Conservation (phyloP, 106 monocot species). For the Acorus calamus region DNA sequence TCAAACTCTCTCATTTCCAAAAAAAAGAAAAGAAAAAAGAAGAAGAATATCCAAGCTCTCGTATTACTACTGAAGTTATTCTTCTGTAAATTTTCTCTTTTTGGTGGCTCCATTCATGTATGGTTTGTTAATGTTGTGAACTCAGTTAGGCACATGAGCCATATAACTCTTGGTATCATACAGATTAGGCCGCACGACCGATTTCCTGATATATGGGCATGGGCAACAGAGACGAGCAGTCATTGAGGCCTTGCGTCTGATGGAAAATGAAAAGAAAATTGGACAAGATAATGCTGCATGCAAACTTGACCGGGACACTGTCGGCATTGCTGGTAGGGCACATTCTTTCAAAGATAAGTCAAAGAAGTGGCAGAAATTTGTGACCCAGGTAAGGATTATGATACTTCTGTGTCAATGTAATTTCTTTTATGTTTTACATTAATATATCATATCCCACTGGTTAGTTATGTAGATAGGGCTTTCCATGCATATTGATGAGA, state of each 20-base stretch:
- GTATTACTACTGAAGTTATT: no score
- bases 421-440: background rate
- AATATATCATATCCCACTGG: background rate
- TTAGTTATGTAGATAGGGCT: no score
- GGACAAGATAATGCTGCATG: constrained; percentile 9
- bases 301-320: constrained; percentile 17
- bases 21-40: no score
- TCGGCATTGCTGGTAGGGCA: constrained; percentile 15
- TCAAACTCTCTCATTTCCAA: no score
- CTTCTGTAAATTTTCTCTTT: no score
- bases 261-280: constrained; percentile 30
- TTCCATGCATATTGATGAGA: no score
- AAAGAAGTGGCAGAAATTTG: constrained; percentile 85
- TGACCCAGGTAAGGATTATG: constrained; percentile 44
- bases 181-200: constrained; percentile 71
- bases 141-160: no score
- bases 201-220: constrained; percentile 84
- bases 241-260: constrained; percentile 66
- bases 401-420: constrained; percentile 3
- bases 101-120: no score
- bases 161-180: constrained; percentile 1
- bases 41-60: no score
- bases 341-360: constrained; percentile 56
- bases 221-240: constrained; percentile 79
- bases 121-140: no score